These are phyloP conservation scores for Vaccinium macrocarpon DNA, from an alignment of 148 eudicot species.

Conservation along the genomic window DNA sequence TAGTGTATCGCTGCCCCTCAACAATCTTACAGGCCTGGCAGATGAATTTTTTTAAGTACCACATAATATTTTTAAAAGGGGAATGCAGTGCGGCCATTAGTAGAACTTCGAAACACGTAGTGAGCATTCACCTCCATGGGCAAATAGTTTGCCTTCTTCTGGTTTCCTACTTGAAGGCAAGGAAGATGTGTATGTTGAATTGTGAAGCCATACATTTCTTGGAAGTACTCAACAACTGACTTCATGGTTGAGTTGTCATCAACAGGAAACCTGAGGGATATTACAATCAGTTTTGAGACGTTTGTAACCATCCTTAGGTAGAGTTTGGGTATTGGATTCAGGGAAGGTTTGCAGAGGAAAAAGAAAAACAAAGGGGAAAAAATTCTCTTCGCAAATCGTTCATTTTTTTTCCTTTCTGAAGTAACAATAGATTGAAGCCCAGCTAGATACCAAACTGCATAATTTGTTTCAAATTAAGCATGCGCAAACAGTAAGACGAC, in stretches of 20 bases:
- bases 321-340: background rate
- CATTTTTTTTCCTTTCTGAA: background rate
- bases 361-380: background rate
- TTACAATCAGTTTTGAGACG: background rate
- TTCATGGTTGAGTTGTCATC: slow-evolving; percentile 64
- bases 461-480: slow-evolving; percentile 4
- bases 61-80: slow-evolving; percentile 5
- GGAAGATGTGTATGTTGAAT: slow-evolving; percentile 66
- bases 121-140: slow-evolving; percentile 59
- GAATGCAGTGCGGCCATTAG: background rate
- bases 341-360: background rate
- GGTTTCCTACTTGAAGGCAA: slow-evolving; percentile 83
- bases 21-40: slow-evolving; percentile 76
- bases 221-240: slow-evolving; percentile 72
- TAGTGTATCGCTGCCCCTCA: slow-evolving; percentile 69
- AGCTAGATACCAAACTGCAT: background rate
- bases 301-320: background rate
- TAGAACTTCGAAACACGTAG: background rate
- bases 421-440: background rate
- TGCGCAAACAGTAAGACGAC: background rate
- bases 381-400: background rate
- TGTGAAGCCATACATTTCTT: slow-evolving; percentile 71
- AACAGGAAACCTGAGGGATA: slow-evolving; percentile 58
- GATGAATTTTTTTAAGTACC: slow-evolving; percentile 11
- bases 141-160: slow-evolving; percentile 73